Conservation (phyloP, 108 stramenopile genomes). For the Schizochytrium sp. region DNA sequence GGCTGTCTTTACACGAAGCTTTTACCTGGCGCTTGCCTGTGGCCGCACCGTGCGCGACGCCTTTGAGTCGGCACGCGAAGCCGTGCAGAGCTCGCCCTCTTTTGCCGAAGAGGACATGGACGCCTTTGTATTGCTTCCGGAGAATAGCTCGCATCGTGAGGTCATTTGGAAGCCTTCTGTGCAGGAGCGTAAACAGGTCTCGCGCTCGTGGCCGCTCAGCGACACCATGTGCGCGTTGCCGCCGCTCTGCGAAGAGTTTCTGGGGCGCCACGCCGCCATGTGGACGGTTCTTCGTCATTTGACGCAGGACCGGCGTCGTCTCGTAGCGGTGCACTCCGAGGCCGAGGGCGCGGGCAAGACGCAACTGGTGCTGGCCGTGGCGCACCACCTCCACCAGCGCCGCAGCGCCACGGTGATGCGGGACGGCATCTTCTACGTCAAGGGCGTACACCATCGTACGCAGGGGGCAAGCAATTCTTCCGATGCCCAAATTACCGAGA, state of each 20-base stretch:
- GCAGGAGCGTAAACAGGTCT: background rate
- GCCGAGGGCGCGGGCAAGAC: background rate
- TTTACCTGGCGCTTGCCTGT: background rate
- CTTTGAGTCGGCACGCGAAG: background rate
- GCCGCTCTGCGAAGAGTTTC: background rate
- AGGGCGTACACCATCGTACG: background rate
- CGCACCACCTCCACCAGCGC: constrained; percentile 10
- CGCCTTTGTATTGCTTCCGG: constrained; percentile 2
- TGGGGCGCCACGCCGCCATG: background rate
- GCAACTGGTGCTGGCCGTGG: background rate
- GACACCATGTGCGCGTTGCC: background rate
- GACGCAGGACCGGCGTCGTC: background rate
- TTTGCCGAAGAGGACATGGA: background rate
- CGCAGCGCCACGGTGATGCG: background rate
- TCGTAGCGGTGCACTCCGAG: background rate
- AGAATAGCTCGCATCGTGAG: background rate
- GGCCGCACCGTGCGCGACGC: constrained; percentile 14
- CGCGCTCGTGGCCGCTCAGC: background rate
- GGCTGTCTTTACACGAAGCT: background rate
- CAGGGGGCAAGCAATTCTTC: background rate
- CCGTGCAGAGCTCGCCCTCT: background rate
- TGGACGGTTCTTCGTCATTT: background rate
- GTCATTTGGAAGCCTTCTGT: background rate
- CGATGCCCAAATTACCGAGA: background rate
- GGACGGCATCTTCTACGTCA: background rate